Base-by-base conservation (phyloP, 345 rosid species). In the Bruguiera sexangula region DNA sequence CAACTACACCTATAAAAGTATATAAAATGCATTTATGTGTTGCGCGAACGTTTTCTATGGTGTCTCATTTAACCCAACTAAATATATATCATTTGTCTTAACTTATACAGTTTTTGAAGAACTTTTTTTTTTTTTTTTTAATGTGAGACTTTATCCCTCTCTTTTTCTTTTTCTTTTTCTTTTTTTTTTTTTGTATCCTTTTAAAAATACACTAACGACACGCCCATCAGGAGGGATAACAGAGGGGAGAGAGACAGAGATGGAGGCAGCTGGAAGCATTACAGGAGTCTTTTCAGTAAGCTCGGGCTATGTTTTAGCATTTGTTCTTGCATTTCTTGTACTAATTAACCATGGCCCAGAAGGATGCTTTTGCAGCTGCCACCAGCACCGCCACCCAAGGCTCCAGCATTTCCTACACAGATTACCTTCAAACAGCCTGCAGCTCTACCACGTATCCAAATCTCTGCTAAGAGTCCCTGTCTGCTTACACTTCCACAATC, bases 401-500 rank as follows among this genome's bases (percentile, higher is more conserved):
- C 6, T 32, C 36, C 36, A 6, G 36, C 36, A 32, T 32, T 32
- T 32, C 74, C 58, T 59, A 39, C 78, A 68, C 63, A 46, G 70
- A 43, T 34, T 80, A 69, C 80, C 63, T 80, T 27, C 71, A 46
- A 36, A 60, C 68, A 18, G 73, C 84, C 0, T 83, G 86, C 71
- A 61, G 70, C 5, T 54, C 34, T 57, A 80, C 86, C 15, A 53
- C 65, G 26, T 80, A 83, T 74, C 81, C 77, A 3, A 61, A 24
- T 4, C 73, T 78, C 10, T 81, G 86, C 79, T 68, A 37, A 61
- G 65, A 31, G 73, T 78, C 86, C 57, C 84, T 80, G 39, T 75
- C 81, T 16, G 43, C 24, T 54, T 73, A 78, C 56, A 76, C 84
- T n/a, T 43, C 48, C 74, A 59, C 67, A 16, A 78, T 78, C 78